Evolutionary conservation across 495 filamentous ascomycete species (phyloP).

Genomic region (Cercophora scortea): DNA sequence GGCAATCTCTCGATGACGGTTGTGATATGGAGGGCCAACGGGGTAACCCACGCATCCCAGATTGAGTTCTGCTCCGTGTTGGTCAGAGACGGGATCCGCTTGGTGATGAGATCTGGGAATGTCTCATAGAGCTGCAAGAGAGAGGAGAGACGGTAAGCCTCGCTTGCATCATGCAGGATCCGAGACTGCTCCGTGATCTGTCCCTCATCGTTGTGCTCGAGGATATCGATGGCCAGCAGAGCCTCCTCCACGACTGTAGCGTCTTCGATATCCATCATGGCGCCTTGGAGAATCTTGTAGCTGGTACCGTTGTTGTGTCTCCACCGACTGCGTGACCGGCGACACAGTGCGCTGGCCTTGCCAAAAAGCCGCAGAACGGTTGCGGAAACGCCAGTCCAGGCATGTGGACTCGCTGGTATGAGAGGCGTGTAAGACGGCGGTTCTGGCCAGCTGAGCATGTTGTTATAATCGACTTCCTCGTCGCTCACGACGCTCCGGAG

Average conservation of each 20-base stretch:
- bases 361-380: slow-evolving; percentile 23
- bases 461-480: slow-evolving; percentile 19
- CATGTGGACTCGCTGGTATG: slow-evolving; percentile 9
- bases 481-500: slow-evolving; percentile 28
- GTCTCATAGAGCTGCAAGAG: slow-evolving; percentile 26
- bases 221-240: slow-evolving; percentile 9
- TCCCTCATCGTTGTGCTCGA: background rate
- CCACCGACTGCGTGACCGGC: slow-evolving; percentile 25
- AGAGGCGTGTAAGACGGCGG: slow-evolving; percentile 6
- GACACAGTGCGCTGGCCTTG: slow-evolving; percentile 24
- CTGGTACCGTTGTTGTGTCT: slow-evolving; percentile 21
- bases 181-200: background rate
- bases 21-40: slow-evolving; percentile 19
- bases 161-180: slow-evolving; percentile 14
- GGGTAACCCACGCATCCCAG: slow-evolving; percentile 19
- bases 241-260: slow-evolving; percentile 18
- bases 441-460: slow-evolving; percentile 30
- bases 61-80: slow-evolving; percentile 7
- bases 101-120: slow-evolving; percentile 22
- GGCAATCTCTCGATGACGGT: slow-evolving; percentile 17
- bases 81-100: slow-evolving; percentile 12
- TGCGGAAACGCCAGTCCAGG: slow-evolving; percentile 23
- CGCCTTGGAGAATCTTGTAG: slow-evolving; percentile 18
- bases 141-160: slow-evolving; percentile 23
- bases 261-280: slow-evolving; percentile 23